Evolutionary conservation across 2,329 filamentous ascomycete genomes (phyloP), one percentile per base, ranked within the genome.

Genomic region (Aspergillus sp.): DNA sequence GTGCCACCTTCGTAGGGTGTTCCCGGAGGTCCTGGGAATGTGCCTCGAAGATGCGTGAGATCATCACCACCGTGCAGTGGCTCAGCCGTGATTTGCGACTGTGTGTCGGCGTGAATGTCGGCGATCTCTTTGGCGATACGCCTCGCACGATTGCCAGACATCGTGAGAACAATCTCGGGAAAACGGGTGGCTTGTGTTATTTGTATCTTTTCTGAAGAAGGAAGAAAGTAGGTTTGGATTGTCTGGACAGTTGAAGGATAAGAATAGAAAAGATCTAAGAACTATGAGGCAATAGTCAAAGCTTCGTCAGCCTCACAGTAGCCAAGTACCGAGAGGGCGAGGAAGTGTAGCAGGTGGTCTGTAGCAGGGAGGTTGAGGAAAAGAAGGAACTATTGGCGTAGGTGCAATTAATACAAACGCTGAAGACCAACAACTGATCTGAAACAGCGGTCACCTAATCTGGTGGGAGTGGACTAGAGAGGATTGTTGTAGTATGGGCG

Each of bases 1-100:
- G 84, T 88, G 42, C 92, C 95, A 19, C 92, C 92, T 67, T 93
- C 91, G 73, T 98, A 99, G 0, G 95, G 92, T 1, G 94, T 96
- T 65, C 96, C 92, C 38, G 94, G 92, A 1, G 95, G 95, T 0
- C 92, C 95, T 39, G 84, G 84, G 74, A 99, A 95, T 59, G 87
- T 85, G 60, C 94, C 95, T 67, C 88, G 88, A 63, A 99, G 86
- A 71, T 94, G 90, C 60, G 88, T 91, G 59, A 98, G 80, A 76
- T 92, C 90, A 64, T 86, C 84, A 50, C 85, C 85, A 62, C 85
- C 79, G 30, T 80, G 83, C 59, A 87, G 79, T 1, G 88, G 83
- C 56, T 86, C 81, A 13, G 90, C 91, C 30, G 83, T 83, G 70
- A 98, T 91, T 62, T 91, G 88, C 19, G 92, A 96, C 62, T 86